A percentile compares a stretch with the other conserved stretches of the same genome.
Evolutionary conservation across 2,329 filamentous ascomycete genomes (phyloP).

Genomic region (Nakataea oryzae): DNA sequence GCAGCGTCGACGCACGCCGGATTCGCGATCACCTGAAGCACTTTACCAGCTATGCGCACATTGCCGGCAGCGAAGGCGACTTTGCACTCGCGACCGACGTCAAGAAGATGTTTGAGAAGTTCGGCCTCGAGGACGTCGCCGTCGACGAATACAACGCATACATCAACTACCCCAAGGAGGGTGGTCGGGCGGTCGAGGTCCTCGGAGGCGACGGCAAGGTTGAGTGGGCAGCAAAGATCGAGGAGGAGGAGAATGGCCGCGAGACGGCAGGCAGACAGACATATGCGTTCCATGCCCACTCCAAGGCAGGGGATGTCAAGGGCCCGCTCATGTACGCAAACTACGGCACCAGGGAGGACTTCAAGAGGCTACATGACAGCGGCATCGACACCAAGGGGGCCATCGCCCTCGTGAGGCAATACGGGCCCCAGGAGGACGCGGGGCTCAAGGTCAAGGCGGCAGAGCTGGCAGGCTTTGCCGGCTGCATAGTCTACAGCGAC

Average conservation of each 20-base stretch:
- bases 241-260: conserved; percentile 66
- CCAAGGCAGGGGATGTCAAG: conserved; percentile 73
- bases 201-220: conserved; percentile 54
- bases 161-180: conserved; percentile 75
- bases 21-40: conserved; percentile 67
- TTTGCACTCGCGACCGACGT: conserved; percentile 79
- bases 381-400: conserved; percentile 67
- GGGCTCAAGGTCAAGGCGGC: conserved; percentile 84
- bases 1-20: conserved; percentile 56
- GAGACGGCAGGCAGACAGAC: conserved; percentile 58
- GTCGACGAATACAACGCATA: conserved; percentile 81
- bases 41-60: conserved; percentile 75
- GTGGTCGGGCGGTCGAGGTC: conserved; percentile 73
- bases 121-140: conserved; percentile 63
- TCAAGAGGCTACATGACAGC: conserved; percentile 57
- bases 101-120: conserved; percentile 61
- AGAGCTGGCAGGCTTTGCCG: conserved; percentile 73
- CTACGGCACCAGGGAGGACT: conserved; percentile 80
- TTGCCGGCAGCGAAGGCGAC: conserved; percentile 91
- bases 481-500: conserved; percentile 88
- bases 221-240: conserved; percentile 69
- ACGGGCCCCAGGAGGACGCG: conserved; percentile 61
- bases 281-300: conserved; percentile 77
- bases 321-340: conserved; percentile 88
- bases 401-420: conserved; percentile 75